Percentiles rank a stretch among this genome's conserved stretches.
phyloP scores from a whole-genome alignment of 1,284 basidiomycete species.

The Cryptococcus neoformans region DNA sequence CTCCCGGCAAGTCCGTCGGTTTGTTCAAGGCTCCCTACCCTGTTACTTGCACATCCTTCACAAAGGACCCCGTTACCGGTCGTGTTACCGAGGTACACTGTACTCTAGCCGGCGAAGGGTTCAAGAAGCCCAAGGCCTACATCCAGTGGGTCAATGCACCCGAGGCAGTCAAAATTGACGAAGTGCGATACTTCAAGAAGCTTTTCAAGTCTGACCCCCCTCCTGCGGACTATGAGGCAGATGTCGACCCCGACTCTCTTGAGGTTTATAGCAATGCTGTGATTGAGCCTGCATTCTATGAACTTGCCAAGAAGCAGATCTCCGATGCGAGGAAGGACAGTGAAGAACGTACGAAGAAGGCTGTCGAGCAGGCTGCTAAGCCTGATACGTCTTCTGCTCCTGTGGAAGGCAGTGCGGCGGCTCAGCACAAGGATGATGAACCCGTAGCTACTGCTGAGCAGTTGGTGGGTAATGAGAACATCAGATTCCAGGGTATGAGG shows the following conservation, averaged over 20 bases:
- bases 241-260: slow-evolving; percentile 78
- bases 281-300: slow-evolving; percentile 87
- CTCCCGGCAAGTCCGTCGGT: slow-evolving; percentile 95
- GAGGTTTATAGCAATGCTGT: slow-evolving; percentile 76
- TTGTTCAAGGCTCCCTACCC: slow-evolving; percentile 93
- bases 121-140: slow-evolving; percentile 88
- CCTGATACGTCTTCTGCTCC: slow-evolving; percentile 1
- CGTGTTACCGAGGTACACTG: slow-evolving; percentile 76
- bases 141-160: slow-evolving; percentile 98
- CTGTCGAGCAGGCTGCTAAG: slow-evolving; percentile 54
- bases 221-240: slow-evolving; percentile 73
- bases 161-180: slow-evolving; percentile 71
- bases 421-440: slow-evolving; percentile 54
- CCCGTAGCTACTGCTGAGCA: slow-evolving; percentile 67
- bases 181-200: slow-evolving; percentile 88
- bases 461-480: slow-evolving; percentile 85
- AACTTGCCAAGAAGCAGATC: slow-evolving; percentile 69
- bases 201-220: slow-evolving; percentile 95
- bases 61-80: slow-evolving; percentile 67
- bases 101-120: slow-evolving; percentile 65
- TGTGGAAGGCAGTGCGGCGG: slow-evolving; percentile 30
- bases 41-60: slow-evolving; percentile 89
- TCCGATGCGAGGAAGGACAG: slow-evolving; percentile 66
- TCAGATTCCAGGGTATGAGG: slow-evolving; percentile 95
- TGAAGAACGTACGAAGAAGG: slow-evolving; percentile 59